Evolutionary conservation across 768 basidiomycete species (phyloP), one percentile per base, ranked within the genome.

Genomic region (Suillus sp.): DNA sequence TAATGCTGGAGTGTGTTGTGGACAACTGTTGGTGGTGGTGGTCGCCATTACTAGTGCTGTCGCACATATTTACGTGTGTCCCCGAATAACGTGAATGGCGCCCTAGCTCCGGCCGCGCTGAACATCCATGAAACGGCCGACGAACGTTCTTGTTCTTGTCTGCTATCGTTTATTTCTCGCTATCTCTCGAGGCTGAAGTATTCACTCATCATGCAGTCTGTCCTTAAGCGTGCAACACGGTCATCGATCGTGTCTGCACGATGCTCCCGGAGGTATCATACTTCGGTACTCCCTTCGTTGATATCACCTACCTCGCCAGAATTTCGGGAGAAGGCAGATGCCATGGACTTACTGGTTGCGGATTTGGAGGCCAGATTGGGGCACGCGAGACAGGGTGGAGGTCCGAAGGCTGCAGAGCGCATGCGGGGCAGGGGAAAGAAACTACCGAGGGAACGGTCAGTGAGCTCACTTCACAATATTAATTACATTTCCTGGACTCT

Each of bases 391-490:
- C 78, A 79, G 35, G 94, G 94, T 25, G 94, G 94, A 38, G 90
- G 93, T 27, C 68, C 79, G 14, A 93, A 88, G 73, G 90, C 92
- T 30, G 84, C 85, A 37, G 87, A 88, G 65, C 81, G 90, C 40
- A 91, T 93, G 88, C 79, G 81, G 68, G 84, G 79, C 69, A 88
- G 87, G 72, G 91, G 94, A 1, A 96, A 96, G 81, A 86, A 84
- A 69, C 76, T 95, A 14, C 93, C 94, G 32, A 80, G 94, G 69
- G 92, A 94, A 80, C 82, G 94, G 93, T 93, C 62, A 56, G 68
- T 62, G 38, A 40, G 25, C 56, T 40, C 6, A 40, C 16, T 38
- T 3, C 18, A 56, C 20, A 55, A 22, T 45, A 45, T 45, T 45
- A 45, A 57, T 20, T 58, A 51, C 45, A 48, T 37, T 35, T 38